A percentile compares a stretch with the other conserved stretches of the same genome.
Conservation (phyloP, 305 asterid genomes). For the Nicotiana rustica region DNA sequence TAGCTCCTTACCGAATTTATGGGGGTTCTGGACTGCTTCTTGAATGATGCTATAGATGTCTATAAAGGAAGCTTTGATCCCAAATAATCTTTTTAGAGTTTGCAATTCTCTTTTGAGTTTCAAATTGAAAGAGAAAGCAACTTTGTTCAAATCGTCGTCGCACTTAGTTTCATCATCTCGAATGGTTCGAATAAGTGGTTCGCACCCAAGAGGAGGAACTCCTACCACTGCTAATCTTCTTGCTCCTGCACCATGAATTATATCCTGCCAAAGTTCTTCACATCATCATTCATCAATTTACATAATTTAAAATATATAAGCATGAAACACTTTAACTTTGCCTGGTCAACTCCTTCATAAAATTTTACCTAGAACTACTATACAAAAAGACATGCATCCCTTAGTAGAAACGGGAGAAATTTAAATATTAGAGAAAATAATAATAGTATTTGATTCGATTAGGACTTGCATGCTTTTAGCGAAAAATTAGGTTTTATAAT, state of each 20-base stretch:
- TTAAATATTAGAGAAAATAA: background rate
- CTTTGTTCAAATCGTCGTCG: conserved; percentile 47
- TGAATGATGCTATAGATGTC: conserved; percentile 46
- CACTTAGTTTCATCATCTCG: conserved; percentile 42
- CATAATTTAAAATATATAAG: background rate
- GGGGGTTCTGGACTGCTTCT: conserved; percentile 48
- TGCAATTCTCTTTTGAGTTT: conserved; percentile 43
- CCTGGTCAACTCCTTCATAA: background rate
- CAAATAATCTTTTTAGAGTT: conserved; percentile 34
- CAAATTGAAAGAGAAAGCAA: conserved; percentile 50
- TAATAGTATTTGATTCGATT: background rate
- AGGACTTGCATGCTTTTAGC: background rate
- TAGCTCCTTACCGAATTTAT: conserved; percentile 46
- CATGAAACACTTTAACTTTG: conserved; percentile 31
- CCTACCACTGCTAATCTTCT: conserved; percentile 55
- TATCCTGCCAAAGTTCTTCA: background rate
- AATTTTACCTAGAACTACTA: background rate
- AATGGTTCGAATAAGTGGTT: conserved; percentile 48
- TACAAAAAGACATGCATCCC: background rate
- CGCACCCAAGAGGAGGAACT: conserved; percentile 59
- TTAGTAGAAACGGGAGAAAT: background rate
- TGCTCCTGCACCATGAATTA: conserved; percentile 50
- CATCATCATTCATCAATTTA: too few relatives aligned
- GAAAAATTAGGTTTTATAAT: background rate
- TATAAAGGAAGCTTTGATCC: conserved; percentile 40